Evolutionary conservation across 2,329 filamentous ascomycete species (phyloP), one percentile per base, ranked within the genome.

Genomic region (Penicillium sp.): DNA sequence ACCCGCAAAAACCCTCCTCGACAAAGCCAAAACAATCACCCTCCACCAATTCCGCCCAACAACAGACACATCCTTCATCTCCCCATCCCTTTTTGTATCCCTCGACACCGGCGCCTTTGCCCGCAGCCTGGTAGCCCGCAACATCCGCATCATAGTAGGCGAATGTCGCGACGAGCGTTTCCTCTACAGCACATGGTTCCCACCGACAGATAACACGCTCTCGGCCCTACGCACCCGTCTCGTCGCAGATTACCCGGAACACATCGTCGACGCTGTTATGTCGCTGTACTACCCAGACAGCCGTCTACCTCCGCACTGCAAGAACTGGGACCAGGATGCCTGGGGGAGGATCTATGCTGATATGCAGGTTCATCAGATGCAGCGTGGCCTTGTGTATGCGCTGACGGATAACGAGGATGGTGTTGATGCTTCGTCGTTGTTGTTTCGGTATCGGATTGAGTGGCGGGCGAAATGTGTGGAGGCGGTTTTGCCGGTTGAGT

Each of bases 321-420:
- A 70, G 38, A 70, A 78, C 63, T 85, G 82, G 82, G 33, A 51
- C 8, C 61, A 67, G 47, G 78, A 83, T 27, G 78, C 78, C 0
- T 85, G 84, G 65, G 82, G 82, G 0, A 72, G 72, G 15, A 72
- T 85, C 6, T 85, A 85, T 60, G 82, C 82, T 3, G 80, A 84
- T 53, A 78, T 84, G 59, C 82, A 85, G 64, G 79, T 85, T 9
- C 78, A 85, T 62, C 70, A 73, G 19, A 76, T 83, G 16, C 76
- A 82, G 65, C 78, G 82, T 7, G 82, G 82, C 0, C 78, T 84
- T 55, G 71, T 79, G 5, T 68, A 78, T 36, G 74, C 75, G 0
- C 71, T 85, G 2, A 73, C 73, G 0, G 50, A 41, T 2, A 66
- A 66, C 0, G 64, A 68, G 16, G 74, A 72, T 3, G 79, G 78